Evolutionary conservation across 1,139 yeast genomes (phyloP).

Genomic region (Yamadazyma atlantica): DNA sequence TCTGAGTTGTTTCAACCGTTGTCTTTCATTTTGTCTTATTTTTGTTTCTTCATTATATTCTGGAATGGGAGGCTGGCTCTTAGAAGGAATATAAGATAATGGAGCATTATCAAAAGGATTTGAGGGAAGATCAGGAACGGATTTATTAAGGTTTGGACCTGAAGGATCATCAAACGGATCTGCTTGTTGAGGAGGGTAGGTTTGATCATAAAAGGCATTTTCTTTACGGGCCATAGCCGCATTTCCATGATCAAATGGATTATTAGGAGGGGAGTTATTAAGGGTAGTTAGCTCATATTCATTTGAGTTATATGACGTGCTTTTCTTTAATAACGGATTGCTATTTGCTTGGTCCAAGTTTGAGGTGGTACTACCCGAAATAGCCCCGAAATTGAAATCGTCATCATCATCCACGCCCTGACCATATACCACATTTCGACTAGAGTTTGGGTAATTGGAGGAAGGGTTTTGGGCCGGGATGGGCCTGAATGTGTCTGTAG

Average conservation of each 20-base stretch:
- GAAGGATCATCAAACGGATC: conserved; percentile 1
- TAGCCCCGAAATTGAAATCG: conserved; percentile 12
- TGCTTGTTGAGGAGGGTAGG: conserved; percentile 8
- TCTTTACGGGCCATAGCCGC: neutral
- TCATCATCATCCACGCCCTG: conserved; percentile 7
- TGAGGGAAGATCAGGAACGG: conserved; percentile 1
- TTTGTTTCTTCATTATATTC: conserved; percentile 17
- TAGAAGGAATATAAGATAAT: conserved; percentile 11
- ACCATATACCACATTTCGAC: conserved; percentile 2
- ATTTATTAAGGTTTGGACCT: neutral
- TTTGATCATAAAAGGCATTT: conserved; percentile 7
- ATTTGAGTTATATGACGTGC: conserved; percentile 9
- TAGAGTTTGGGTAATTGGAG: neutral
- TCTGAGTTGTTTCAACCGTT: conserved; percentile 25
- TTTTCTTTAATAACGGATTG: conserved; percentile 1
- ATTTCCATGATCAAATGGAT: conserved; percentile 10
- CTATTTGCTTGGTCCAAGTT: neutral
- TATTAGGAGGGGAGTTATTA: conserved; percentile 4
- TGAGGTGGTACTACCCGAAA: neutral
- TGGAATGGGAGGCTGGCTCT: conserved; percentile 19
- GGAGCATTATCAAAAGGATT: conserved; percentile 17
- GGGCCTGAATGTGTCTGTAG: conserved; percentile 11
- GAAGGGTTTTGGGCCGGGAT: conserved; percentile 4
- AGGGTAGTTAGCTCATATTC: conserved; percentile 13
- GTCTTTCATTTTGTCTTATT: conserved; percentile 25